A percentile compares a stretch with the other conserved stretches of the same genome.
These are phyloP conservation scores for Chrysosporium keratinophilum DNA, from an alignment of 2,329 filamentous ascomycete species.

Conservation along the genomic window DNA sequence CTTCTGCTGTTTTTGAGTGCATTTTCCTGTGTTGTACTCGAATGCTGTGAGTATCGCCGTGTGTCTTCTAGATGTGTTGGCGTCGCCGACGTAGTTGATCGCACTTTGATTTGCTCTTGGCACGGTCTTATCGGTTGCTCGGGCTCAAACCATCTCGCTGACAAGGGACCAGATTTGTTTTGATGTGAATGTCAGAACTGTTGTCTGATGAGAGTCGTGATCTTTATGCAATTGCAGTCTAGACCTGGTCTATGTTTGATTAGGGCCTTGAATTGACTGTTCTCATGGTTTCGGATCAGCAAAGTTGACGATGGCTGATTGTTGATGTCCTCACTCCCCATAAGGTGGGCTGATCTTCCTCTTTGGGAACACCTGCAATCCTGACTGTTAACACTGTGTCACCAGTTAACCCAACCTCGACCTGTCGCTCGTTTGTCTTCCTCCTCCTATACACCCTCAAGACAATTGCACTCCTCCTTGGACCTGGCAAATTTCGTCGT, in stretches of 20 bases:
- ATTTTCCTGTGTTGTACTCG: neutral
- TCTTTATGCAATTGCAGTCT: neutral
- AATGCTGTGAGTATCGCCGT: too few species aligned
- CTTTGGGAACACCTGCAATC: constrained; percentile 1
- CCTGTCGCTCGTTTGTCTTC: constrained; percentile 4
- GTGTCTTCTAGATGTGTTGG: neutral
- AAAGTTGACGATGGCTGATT: constrained; percentile 4
- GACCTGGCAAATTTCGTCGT: neutral
- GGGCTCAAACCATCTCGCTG: neutral
- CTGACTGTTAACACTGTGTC: constrained; percentile 4
- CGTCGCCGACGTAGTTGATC: constrained; percentile 7
- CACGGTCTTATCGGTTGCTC: neutral
- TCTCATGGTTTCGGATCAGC: neutral
- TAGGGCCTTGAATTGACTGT: neutral
- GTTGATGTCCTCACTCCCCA: neutral
- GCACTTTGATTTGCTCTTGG: constrained; percentile 1
- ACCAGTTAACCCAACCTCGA: constrained; percentile 5
- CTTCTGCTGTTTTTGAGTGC: constrained; percentile 2
- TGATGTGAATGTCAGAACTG: neutral
- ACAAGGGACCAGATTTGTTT: neutral
- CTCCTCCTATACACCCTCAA: neutral
- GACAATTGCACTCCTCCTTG: neutral
- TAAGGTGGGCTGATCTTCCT: constrained; percentile 5
- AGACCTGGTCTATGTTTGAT: too few species aligned
- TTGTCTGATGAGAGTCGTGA: neutral